These are phyloP conservation scores for Anastatica hierochuntica DNA, from an alignment of 345 rosid genomes.

Conservation along the genomic window DNA sequence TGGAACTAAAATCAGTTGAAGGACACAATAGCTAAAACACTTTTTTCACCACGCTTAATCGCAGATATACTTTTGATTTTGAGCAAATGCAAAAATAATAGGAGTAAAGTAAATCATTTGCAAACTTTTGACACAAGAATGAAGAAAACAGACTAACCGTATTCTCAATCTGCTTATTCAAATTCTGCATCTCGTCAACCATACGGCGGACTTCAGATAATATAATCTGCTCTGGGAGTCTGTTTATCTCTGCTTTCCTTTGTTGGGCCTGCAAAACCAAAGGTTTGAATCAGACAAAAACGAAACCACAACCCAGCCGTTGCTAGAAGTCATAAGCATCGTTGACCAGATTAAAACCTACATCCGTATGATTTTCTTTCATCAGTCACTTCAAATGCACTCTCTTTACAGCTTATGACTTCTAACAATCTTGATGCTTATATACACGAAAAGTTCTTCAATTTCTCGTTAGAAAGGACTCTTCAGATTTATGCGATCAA, in stretches of 20 bases:
- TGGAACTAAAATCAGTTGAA: background rate
- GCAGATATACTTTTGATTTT: background rate
- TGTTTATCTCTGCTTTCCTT: constrained; percentile 55
- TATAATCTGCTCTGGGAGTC: constrained; percentile 68
- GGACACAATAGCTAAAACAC: background rate
- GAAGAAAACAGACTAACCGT: constrained; percentile 41
- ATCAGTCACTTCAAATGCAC: background rate
- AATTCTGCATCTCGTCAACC: constrained; percentile 85
- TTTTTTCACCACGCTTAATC: background rate
- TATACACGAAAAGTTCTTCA: too few species aligned
- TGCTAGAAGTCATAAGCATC: background rate
- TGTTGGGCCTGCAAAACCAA: constrained; percentile 50
- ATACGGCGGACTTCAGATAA: constrained; percentile 70
- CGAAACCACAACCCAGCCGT: background rate
- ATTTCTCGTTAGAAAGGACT: too few species aligned
- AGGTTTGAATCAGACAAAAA: background rate
- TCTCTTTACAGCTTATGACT: too few species aligned
- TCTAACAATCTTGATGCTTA: too few species aligned
- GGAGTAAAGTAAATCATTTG: background rate
- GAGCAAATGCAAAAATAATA: background rate
- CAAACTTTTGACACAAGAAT: background rate
- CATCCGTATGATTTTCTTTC: background rate
- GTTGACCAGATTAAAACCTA: background rate
- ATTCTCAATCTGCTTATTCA: constrained; percentile 76
- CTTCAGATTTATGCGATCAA: too few species aligned